Evolutionary conservation across 2,329 filamentous ascomycete genomes (phyloP).

Genomic region (Ceratocystis huliohia): DNA sequence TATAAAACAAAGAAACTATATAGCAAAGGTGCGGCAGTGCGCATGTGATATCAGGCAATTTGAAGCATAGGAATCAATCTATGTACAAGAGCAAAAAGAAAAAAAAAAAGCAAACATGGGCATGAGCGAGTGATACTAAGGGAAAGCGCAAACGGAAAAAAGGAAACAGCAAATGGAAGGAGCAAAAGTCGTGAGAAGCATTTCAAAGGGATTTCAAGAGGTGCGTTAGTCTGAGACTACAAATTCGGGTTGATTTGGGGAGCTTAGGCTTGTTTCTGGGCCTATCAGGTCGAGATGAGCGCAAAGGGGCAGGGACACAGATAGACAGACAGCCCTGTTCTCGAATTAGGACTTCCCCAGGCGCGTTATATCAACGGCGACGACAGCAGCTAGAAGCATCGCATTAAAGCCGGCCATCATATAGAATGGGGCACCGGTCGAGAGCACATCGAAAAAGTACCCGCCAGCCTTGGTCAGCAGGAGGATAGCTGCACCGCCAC

Average conservation of each 20-base stretch:
- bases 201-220: background rate
- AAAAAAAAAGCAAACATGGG: background rate
- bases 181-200: background rate
- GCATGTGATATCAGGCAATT: conserved; percentile 5
- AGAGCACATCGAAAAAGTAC: conserved; percentile 64
- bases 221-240: too few relatives aligned
- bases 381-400: conserved; percentile 47
- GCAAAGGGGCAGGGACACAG: background rate
- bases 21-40: background rate
- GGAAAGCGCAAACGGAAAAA: background rate
- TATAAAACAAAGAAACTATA: background rate
- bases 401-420: conserved; percentile 87
- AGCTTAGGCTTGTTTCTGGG: too few relatives aligned
- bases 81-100: conserved; percentile 1
- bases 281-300: too few relatives aligned
- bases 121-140: too few relatives aligned
- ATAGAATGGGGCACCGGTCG: conserved; percentile 73
- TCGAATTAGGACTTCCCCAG: background rate
- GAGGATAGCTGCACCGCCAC: conserved; percentile 79
- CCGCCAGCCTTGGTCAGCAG: conserved; percentile 86
- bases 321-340: background rate
- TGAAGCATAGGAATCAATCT: background rate
- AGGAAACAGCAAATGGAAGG: background rate
- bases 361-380: conserved; percentile 38
- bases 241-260: too few relatives aligned